A percentile compares a stretch with the other conserved stretches of the same genome.
These are phyloP conservation scores for Penicillium verhagenii DNA, from an alignment of 495 filamentous ascomycete species.

Conservation along the genomic window DNA sequence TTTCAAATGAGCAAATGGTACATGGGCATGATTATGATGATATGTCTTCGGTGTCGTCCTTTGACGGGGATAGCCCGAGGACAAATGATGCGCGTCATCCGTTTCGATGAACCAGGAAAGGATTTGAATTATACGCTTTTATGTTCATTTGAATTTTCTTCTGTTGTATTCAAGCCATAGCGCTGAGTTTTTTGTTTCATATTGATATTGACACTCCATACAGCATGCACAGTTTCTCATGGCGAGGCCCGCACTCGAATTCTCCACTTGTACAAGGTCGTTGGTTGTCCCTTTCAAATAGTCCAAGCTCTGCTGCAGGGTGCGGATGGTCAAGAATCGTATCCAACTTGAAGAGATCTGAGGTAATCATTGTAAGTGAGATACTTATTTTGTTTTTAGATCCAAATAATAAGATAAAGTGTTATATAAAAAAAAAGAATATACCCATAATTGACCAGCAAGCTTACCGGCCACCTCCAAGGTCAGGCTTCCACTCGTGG, in stretches of 20 bases:
- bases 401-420: neutral
- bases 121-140: neutral
- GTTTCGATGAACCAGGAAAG: conserved; percentile 1
- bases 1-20: conserved; percentile 23
- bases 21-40: conserved; percentile 27
- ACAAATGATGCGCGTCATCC: neutral
- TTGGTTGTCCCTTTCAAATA: no score
- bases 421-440: neutral
- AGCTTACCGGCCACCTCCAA: conserved; percentile 43
- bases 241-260: no score
- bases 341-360: neutral
- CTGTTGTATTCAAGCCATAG: conserved; percentile 9
- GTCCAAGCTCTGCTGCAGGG: neutral
- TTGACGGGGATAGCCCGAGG: conserved; percentile 18
- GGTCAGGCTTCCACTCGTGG: conserved; percentile 64
- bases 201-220: neutral
- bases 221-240: neutral
- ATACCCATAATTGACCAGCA: neutral
- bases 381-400: neutral
- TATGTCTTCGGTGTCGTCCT: conserved; percentile 39
- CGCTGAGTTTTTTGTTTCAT: conserved; percentile 1
- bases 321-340: neutral
- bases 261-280: no score
- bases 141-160: neutral
- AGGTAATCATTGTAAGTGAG: neutral